These are phyloP conservation scores for Zygotorulaspora mrakii DNA, from an alignment of 1,139 yeast genomes.

Conservation along the genomic window DNA sequence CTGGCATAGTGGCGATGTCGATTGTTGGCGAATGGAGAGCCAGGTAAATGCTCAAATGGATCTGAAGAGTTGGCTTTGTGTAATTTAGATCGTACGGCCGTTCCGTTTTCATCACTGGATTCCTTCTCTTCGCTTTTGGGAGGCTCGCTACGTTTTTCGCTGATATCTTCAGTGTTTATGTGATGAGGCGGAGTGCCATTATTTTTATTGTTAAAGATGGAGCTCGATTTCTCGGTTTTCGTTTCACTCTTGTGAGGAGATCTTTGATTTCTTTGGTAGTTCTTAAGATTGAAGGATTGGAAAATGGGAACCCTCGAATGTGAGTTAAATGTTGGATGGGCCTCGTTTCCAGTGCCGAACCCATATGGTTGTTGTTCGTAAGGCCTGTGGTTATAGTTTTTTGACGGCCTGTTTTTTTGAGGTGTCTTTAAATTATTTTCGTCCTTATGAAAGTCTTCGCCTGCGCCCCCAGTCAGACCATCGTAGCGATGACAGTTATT, in stretches of 20 bases:
- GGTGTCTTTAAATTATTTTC: constrained; percentile 6
- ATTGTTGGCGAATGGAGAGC: constrained; percentile 19
- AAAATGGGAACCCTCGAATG: constrained; percentile 19
- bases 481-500: constrained; percentile 4
- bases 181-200: constrained; percentile 7
- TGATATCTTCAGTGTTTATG: neutral
- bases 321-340: constrained; percentile 3
- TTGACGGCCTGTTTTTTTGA: constrained; percentile 18
- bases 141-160: neutral
- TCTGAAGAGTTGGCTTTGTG: constrained; percentile 8
- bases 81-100: constrained; percentile 9
- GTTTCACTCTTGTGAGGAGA: constrained; percentile 7
- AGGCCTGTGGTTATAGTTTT: constrained; percentile 16
- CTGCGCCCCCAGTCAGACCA: constrained; percentile 1
- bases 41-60: constrained; percentile 11
- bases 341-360: constrained; percentile 25
- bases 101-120: constrained; percentile 4
- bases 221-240: constrained; percentile 2
- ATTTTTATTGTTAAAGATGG: neutral
- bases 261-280: constrained; percentile 19
- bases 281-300: constrained; percentile 25
- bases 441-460: neutral
- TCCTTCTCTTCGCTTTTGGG: constrained; percentile 1
- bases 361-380: constrained; percentile 38
- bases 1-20: constrained; percentile 27